phyloP scores from a whole-genome alignment of 2,329 filamentous ascomycete genomes.

The Neofusicoccum parvum region DNA sequence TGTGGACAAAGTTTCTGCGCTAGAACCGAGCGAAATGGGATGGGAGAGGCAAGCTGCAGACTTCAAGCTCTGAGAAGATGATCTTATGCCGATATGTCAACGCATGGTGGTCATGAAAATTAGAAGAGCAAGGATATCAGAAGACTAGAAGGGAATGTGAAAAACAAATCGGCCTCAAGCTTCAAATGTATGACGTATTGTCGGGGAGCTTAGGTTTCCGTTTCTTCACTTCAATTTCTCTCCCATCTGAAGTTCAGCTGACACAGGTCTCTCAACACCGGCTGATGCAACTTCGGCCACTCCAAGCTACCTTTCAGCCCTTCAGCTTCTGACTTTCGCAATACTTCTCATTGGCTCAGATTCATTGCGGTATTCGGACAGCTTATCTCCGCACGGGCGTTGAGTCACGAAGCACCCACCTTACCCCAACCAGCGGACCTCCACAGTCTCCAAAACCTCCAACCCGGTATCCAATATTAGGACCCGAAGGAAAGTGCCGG shows the following conservation, averaged over 20 bases:
- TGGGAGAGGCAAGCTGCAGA: constrained; percentile 73
- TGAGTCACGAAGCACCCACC: constrained; percentile 3
- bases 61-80: constrained; percentile 66
- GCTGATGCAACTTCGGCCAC: neutral
- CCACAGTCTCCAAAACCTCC: neutral
- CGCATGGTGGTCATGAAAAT: neutral
- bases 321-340: constrained; percentile 6
- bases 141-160: neutral
- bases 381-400: neutral
- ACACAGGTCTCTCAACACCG: neutral
- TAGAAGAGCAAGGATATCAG: neutral
- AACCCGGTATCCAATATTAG: neutral
- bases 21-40: constrained; percentile 55
- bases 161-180: neutral
- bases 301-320: neutral
- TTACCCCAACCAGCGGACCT: neutral
- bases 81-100: neutral
- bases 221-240: neutral
- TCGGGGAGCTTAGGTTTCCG: neutral
- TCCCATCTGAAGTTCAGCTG: neutral
- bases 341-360: neutral
- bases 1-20: constrained; percentile 67
- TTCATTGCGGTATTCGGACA: neutral
- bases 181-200: neutral
- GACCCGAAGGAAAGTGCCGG: neutral